phyloP scores from a whole-genome alignment of 805 yeast species.

The Candida parachauliodes region DNA sequence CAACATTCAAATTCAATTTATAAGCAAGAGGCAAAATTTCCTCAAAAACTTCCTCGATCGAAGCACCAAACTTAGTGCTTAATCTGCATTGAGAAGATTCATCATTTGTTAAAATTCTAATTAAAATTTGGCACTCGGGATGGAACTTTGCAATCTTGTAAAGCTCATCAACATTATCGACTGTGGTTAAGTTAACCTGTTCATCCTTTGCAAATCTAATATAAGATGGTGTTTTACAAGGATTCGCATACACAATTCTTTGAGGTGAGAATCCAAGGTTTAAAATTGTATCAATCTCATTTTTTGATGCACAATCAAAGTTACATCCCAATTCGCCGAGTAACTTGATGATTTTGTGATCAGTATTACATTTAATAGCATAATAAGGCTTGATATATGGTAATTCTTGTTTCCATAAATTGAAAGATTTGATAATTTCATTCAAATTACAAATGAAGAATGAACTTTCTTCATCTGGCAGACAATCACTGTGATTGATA shows the following conservation, averaged over 20 bases:
- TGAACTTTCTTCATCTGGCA: conserved; percentile 77
- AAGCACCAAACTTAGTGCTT: conserved; percentile 86
- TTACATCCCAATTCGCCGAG: conserved; percentile 64
- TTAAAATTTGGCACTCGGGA: conserved; percentile 65
- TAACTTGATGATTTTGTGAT: conserved; percentile 51
- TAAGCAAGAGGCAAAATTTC: conserved; percentile 60
- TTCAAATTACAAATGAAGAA: conserved; percentile 87
- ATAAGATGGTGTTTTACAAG: conserved; percentile 85
- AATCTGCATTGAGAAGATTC: conserved; percentile 80
- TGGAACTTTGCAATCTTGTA: conserved; percentile 64
- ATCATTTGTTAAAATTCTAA: conserved; percentile 89
- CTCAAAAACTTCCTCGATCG: conserved; percentile 47
- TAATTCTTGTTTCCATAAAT: conserved; percentile 60
- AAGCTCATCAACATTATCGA: conserved; percentile 85
- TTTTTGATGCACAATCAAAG: conserved; percentile 91
- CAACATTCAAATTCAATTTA: conserved; percentile 57
- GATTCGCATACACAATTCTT: conserved; percentile 85
- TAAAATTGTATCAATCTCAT: conserved; percentile 70
- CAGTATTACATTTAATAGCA: conserved; percentile 93
- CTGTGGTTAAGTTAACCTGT: conserved; percentile 71
- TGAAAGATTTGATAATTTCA: conserved; percentile 57
- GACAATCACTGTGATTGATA: conserved; percentile 57
- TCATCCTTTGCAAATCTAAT: conserved; percentile 62
- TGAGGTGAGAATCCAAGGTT: conserved; percentile 58
- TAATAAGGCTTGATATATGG: conserved; percentile 84